These are phyloP conservation scores for Aureobasidium pullulans DNA, from an alignment of 2,329 filamentous ascomycete species.

Conservation along the genomic window DNA sequence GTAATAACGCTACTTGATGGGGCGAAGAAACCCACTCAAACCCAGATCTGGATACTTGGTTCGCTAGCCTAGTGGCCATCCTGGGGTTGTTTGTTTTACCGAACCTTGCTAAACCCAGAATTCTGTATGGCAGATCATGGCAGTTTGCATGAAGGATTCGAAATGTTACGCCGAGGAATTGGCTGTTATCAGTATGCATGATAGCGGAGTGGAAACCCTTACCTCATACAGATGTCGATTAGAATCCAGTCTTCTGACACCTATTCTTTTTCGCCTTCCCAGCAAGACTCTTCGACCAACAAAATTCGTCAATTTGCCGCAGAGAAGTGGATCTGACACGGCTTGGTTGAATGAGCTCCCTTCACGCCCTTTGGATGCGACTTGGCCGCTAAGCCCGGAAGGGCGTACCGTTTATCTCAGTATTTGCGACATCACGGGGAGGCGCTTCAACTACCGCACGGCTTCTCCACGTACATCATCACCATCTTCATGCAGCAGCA, in stretches of 20 bases:
- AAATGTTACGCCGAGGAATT: not conserved
- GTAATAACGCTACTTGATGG: constrained; percentile 12
- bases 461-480: not conserved
- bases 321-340: not conserved
- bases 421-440: not conserved
- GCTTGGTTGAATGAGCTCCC: not conserved
- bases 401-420: constrained; percentile 6
- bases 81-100: not conserved
- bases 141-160: not conserved
- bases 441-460: not conserved
- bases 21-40: constrained; percentile 9
- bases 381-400: not conserved
- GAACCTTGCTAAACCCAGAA: not conserved
- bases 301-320: not conserved
- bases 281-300: not conserved
- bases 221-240: constrained; percentile 1
- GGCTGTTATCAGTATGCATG: not conserved
- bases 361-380: not conserved
- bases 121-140: not conserved
- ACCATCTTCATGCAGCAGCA: not conserved
- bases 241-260: not conserved
- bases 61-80: not conserved
- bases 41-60: constrained; percentile 1
- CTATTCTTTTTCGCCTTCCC: not conserved
- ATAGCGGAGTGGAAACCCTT: constrained; percentile 1